Conservation (phyloP, 257 asterid genomes). For the Gynochthodes officinalis region DNA sequence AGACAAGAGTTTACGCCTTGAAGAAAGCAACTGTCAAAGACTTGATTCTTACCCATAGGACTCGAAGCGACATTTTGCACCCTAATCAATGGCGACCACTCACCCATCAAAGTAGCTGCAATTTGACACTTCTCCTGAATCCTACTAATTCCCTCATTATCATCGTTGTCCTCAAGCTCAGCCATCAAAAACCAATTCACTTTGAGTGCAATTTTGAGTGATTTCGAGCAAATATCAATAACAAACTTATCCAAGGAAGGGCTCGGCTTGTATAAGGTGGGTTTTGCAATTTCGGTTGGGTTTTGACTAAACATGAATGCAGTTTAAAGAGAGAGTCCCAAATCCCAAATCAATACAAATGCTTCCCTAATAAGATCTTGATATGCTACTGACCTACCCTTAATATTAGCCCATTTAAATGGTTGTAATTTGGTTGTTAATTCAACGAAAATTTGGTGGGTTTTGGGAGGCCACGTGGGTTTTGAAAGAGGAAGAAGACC, state of each 20-base stretch:
- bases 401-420: too few species aligned
- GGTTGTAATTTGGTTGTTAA: too few species aligned
- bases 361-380: too few species aligned
- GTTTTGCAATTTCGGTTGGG: too few species aligned
- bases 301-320: too few species aligned
- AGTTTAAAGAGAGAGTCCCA: too few species aligned
- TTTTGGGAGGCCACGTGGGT: too few species aligned
- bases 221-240: slow-evolving; percentile 68
- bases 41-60: slow-evolving; percentile 64
- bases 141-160: slow-evolving; percentile 81
- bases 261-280: slow-evolving; percentile 89
- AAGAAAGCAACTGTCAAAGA: slow-evolving; percentile 68
- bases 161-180: slow-evolving; percentile 85
- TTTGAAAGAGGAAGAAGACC: too few species aligned
- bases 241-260: slow-evolving; percentile 88
- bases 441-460: too few species aligned
- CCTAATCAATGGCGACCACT: slow-evolving; percentile 76
- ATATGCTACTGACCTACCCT: too few species aligned
- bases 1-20: slow-evolving; percentile 68
- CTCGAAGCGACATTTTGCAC: slow-evolving; percentile 41
- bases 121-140: slow-evolving; percentile 92
- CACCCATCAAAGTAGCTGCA: slow-evolving; percentile 89
- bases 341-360: too few species aligned
- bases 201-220: slow-evolving; percentile 70
- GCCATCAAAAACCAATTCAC: slow-evolving; percentile 92